These are phyloP conservation scores for Picea glauca DNA, from an alignment of 75 land plant genomes.

Conservation along the genomic window DNA sequence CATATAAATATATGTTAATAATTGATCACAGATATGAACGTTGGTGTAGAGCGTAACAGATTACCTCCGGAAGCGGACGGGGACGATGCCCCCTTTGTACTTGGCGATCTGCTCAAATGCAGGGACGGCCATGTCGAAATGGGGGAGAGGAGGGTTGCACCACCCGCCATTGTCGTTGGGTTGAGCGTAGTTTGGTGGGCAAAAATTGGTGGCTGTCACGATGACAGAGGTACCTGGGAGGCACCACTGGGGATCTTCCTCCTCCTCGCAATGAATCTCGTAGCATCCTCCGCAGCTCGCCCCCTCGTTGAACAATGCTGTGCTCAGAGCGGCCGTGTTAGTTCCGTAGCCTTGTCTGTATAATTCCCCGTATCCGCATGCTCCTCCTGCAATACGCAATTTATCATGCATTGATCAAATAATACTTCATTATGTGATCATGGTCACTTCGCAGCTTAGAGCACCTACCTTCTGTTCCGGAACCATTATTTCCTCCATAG, in stretches of 20 bases:
- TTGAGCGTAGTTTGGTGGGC: constrained; percentile 19
- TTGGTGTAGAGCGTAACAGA: too few relatives aligned
- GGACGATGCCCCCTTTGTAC: constrained; percentile 16
- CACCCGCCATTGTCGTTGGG: constrained; percentile 11
- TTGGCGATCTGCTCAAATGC: constrained; percentile 15
- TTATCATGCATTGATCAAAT: background rate
- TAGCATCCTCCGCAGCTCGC: constrained; percentile 11
- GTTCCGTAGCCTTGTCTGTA: constrained; percentile 12
- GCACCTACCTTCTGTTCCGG: constrained; percentile 16
- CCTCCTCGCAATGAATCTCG: constrained; percentile 14
- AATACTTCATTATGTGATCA: background rate
- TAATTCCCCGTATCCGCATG: background rate
- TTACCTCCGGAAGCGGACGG: constrained; percentile 14
- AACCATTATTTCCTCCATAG: constrained; percentile 20
- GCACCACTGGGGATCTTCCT: constrained; percentile 21
- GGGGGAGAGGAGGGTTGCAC: constrained; percentile 18
- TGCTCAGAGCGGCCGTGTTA: background rate
- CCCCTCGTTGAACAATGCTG: too few relatives aligned
- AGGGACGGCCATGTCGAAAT: constrained; percentile 5
- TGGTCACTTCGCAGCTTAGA: background rate
- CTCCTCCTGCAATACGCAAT: background rate
- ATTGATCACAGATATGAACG: too few relatives aligned
- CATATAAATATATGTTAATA: too few relatives aligned
- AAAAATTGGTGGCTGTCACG: constrained; percentile 23
- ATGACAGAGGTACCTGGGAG: constrained; percentile 1